These are phyloP conservation scores for Penicillium odoratum DNA, from an alignment of 495 filamentous ascomycete species.

Conservation along the genomic window DNA sequence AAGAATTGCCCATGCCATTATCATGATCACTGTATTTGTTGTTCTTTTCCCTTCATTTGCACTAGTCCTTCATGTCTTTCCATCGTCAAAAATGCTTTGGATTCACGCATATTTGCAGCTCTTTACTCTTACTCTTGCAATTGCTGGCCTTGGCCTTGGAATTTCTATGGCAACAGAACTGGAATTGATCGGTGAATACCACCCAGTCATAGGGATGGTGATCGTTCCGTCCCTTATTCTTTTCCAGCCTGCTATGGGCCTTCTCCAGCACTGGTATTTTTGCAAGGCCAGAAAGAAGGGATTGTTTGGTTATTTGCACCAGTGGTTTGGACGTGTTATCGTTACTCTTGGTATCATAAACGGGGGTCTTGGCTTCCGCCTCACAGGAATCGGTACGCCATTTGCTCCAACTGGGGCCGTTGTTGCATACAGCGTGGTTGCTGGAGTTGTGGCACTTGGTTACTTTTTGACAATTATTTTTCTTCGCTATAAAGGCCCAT, in stretches of 20 bases:
- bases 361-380: constrained; percentile 63
- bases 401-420: constrained; percentile 37
- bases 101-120: constrained; percentile 62
- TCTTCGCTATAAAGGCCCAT: too few species aligned
- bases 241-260: constrained; percentile 65
- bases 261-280: constrained; percentile 59
- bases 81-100: constrained; percentile 29
- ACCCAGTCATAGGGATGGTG: constrained; percentile 59
- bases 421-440: constrained; percentile 61
- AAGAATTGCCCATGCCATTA: constrained; percentile 39
- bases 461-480: constrained; percentile 34
- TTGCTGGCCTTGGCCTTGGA: constrained; percentile 64
- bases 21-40: constrained; percentile 42
- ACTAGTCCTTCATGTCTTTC: constrained; percentile 42
- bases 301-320: constrained; percentile 58
- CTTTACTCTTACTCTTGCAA: constrained; percentile 53
- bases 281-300: constrained; percentile 48
- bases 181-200: constrained; percentile 23
- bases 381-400: constrained; percentile 32
- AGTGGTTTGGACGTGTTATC: constrained; percentile 67
- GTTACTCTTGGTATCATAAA: constrained; percentile 69
- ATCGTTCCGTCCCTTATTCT: constrained; percentile 53
- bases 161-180: constrained; percentile 44
- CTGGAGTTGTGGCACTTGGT: constrained; percentile 48
- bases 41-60: constrained; percentile 53